Evolutionary conservation across 352 stramenopile genomes (phyloP), one percentile per base, ranked within the genome.

Genomic region (Globisporangium takayamanum): DNA sequence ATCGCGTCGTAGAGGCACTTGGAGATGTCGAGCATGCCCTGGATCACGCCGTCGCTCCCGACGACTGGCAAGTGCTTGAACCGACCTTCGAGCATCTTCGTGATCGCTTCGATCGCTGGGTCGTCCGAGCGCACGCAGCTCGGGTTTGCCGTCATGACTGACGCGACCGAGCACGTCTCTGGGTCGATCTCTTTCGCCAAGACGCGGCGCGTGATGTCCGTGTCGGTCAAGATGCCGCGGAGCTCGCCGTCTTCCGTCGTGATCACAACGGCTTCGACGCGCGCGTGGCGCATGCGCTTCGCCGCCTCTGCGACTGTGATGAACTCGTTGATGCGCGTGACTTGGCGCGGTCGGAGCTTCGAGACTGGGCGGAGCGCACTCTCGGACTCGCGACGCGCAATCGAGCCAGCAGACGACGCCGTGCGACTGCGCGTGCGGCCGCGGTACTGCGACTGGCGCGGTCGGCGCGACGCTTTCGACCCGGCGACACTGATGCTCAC

Each of bases 1-100:
- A 96, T 94, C 15, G 87, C 87, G 52, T 96, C 87, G 49, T 92
- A 91, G 4, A 96, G 62, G 59, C 85, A 94, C 70, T 96, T 96
- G 54, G 87, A 92, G 45, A 96, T 94, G 47, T 96, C 84, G n/a
- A 96, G 66, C 80, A 96, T 93, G 33, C 84, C 84, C 53, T 85
- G 76, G 22, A 91, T 76, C 5, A 76, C 80, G 26, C 84, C 85
- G 37, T 92, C 79, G 0, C 68, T 60, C 25, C 79, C 83, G 15
- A 94, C 72, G 7, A 96, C 82, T 0, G 87, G 87, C 59, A 96
- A 69, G 63, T 96, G 84, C 60, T 94, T 95, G 63, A 94, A 94
- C 12, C 82, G 81, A 10, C 85, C 85, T 67, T 94, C 81, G 4
- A 94, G 73, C 87, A 96, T 96, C 65, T 92, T 89, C 0, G 84